These are phyloP conservation scores for Paracoccidioides brasiliensis DNA, from an alignment of 2,329 filamentous ascomycete genomes.

Conservation along the genomic window DNA sequence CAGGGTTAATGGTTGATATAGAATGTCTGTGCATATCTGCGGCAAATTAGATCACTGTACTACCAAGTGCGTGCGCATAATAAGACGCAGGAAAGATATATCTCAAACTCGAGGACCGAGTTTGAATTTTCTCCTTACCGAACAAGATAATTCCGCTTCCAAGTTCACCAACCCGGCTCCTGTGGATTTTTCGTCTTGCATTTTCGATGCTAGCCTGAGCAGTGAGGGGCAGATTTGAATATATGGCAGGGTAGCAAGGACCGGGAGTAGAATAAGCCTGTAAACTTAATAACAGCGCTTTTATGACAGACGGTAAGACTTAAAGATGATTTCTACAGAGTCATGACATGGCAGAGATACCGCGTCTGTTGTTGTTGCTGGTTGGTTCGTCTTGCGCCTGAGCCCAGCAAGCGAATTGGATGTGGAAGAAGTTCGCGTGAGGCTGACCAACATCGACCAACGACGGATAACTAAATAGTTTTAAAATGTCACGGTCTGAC, in stretches of 20 bases:
- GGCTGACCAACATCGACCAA: background rate
- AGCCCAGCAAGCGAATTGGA: background rate
- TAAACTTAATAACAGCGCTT: background rate
- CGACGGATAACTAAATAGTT: background rate
- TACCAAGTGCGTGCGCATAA: background rate
- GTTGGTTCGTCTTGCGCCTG: background rate
- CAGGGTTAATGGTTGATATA: constrained; percentile 80
- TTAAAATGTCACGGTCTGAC: background rate
- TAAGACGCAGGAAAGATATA: background rate
- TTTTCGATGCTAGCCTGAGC: constrained; percentile 1
- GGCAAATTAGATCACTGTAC: background rate
- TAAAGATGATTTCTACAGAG: background rate
- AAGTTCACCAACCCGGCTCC: constrained; percentile 47
- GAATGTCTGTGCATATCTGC: constrained; percentile 91
- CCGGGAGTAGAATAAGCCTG: background rate
- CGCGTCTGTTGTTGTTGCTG: background rate
- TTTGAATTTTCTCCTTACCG: constrained; percentile 46
- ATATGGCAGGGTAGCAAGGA: background rate
- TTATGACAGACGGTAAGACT: background rate
- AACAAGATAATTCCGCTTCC: constrained; percentile 90
- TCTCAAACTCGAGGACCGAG: background rate
- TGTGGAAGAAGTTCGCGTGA: background rate
- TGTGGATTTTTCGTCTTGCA: constrained; percentile 4
- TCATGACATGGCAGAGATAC: background rate
- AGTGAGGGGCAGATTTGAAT: background rate